Conservation (phyloP, 192 early-diverging fungal genomes). For the Paraglomus occultum region DNA sequence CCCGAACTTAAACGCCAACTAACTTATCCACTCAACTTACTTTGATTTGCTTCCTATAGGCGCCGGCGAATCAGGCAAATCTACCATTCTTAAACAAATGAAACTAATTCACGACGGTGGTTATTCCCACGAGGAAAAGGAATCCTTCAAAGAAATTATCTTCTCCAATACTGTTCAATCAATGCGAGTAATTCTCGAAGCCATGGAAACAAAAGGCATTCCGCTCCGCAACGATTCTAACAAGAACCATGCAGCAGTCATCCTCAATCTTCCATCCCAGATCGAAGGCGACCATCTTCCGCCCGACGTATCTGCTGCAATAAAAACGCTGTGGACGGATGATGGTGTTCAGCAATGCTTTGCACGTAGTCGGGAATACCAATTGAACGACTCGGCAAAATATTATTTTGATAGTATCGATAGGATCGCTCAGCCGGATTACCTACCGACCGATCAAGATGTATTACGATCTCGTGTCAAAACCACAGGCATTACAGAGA, state of each 20-base stretch:
- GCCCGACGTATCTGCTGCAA: constrained; percentile 72
- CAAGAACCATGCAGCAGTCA: constrained; percentile 66
- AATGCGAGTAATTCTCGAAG: constrained; percentile 94
- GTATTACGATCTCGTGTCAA: constrained; percentile 96
- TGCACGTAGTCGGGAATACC: constrained; percentile 82
- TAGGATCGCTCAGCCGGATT: constrained; percentile 76
- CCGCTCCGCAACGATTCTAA: constrained; percentile 65
- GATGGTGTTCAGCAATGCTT: constrained; percentile 80
- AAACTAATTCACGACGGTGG: constrained; percentile 96
- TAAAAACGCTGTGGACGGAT: constrained; percentile 85
- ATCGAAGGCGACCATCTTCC: constrained; percentile 89
- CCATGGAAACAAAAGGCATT: constrained; percentile 87
- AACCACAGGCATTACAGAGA: constrained; percentile 97
- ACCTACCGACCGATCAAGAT: constrained; percentile 93
- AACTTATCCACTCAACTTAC: constrained; percentile 5
- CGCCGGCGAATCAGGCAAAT: constrained; percentile 97
- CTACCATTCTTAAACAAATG: constrained; percentile 98
- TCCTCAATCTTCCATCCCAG: constrained; percentile 79
- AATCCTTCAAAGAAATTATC: constrained; percentile 94
- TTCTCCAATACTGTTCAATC: constrained; percentile 95
- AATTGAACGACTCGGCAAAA: constrained; percentile 94
- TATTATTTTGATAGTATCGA: constrained; percentile 98
- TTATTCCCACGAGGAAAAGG: constrained; percentile 85
- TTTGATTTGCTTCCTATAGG: constrained; percentile 42
- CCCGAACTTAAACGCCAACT: neutral